phyloP scores from a whole-genome alignment of 2,329 filamentous ascomycete genomes.

The Stemphylium lycopersici region DNA sequence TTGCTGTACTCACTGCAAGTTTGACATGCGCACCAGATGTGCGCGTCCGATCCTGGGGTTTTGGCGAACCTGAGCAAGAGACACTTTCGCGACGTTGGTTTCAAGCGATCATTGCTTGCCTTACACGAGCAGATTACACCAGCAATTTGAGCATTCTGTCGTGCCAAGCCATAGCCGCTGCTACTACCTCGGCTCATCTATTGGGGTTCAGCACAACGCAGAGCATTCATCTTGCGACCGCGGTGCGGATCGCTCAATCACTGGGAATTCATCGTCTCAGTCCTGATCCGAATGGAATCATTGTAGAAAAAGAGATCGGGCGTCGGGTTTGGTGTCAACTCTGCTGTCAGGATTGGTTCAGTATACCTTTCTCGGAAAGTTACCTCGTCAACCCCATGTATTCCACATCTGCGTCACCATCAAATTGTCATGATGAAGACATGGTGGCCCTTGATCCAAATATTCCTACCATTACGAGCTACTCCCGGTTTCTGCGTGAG shows the following conservation, averaged over 20 bases:
- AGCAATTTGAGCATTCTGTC: constrained; percentile 41
- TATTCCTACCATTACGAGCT: constrained; percentile 40
- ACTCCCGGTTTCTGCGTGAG: constrained; percentile 40
- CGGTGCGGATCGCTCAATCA: constrained; percentile 53
- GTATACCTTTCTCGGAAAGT: constrained; percentile 48
- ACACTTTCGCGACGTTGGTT: constrained; percentile 53
- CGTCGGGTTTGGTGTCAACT: constrained; percentile 47
- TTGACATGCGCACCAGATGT: constrained; percentile 14
- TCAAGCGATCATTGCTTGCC: constrained; percentile 50
- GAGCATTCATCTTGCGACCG: constrained; percentile 52
- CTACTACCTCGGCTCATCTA: constrained; percentile 54
- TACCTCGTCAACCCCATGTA: constrained; percentile 44
- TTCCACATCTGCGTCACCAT: constrained; percentile 34
- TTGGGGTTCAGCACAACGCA: constrained; percentile 54
- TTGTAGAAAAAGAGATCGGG: constrained; percentile 35
- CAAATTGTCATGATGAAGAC: constrained; percentile 29
- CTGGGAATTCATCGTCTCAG: constrained; percentile 53
- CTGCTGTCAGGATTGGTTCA: constrained; percentile 51
- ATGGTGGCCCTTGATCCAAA: constrained; percentile 21
- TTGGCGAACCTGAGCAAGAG: constrained; percentile 45
- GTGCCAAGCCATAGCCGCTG: constrained; percentile 52
- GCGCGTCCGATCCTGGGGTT: constrained; percentile 49
- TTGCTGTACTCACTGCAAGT: neutral
- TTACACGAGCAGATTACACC: constrained; percentile 53
- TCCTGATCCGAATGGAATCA: constrained; percentile 6